These are phyloP conservation scores for Scedosporium dehoogii DNA, from an alignment of 2,329 filamentous ascomycete species.

Conservation along the genomic window DNA sequence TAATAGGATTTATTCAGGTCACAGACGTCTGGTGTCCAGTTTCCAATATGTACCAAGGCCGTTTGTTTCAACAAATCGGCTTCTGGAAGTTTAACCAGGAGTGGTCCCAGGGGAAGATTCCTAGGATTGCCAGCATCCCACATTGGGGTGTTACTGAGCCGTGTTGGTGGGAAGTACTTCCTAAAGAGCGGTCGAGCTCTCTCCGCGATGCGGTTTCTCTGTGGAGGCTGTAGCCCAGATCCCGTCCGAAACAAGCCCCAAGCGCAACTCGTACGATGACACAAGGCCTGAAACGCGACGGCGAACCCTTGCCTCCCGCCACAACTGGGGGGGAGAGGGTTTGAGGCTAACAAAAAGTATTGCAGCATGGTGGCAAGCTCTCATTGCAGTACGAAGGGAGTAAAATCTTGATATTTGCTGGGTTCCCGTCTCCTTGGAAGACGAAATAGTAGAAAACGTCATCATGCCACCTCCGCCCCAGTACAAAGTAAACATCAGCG, in stretches of 20 bases:
- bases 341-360: neutral
- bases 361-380: too few species aligned
- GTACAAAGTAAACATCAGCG: too few species aligned
- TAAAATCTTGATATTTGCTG: too few species aligned
- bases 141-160: neutral
- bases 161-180: too few species aligned
- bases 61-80: neutral
- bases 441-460: too few species aligned
- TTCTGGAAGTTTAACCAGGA: neutral
- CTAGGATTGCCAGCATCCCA: neutral
- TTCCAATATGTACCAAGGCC: too few species aligned
- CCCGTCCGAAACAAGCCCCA: neutral
- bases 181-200: neutral
- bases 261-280: slow-evolving; percentile 2
- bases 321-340: too few species aligned
- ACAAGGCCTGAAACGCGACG: neutral
- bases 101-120: neutral
- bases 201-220: neutral
- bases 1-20: neutral
- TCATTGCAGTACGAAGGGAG: too few species aligned
- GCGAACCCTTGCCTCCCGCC: neutral
- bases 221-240: neutral
- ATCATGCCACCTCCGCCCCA: too few species aligned
- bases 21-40: too few species aligned
- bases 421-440: too few species aligned